phyloP scores from a whole-genome alignment of 495 filamentous ascomycete genomes.

The Talaromyces proteolyticus region DNA sequence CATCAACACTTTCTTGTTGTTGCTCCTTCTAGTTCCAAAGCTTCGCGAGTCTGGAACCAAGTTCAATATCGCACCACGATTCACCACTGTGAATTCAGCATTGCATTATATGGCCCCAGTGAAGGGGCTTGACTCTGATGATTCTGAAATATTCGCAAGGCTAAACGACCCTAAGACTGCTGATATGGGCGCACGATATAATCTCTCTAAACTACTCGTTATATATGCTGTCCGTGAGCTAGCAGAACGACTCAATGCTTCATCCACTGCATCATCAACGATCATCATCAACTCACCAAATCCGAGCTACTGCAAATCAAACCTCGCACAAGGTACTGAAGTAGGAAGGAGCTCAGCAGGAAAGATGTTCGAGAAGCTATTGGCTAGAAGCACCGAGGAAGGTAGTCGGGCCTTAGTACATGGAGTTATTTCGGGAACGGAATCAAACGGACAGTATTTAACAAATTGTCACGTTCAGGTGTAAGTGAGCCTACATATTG shows the following conservation, averaged over 20 bases:
- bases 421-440: constrained; percentile 19
- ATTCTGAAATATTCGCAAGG: constrained; percentile 13
- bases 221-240: constrained; percentile 21
- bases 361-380: constrained; percentile 12
- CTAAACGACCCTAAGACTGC: constrained; percentile 18
- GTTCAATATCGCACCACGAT: constrained; percentile 15
- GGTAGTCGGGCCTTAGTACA: constrained; percentile 30
- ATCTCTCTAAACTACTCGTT: constrained; percentile 22
- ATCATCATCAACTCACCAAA: constrained; percentile 15
- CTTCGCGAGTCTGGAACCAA: constrained; percentile 18
- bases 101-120: constrained; percentile 16
- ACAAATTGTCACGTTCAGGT: constrained; percentile 18
- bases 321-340: constrained; percentile 5
- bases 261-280: background rate
- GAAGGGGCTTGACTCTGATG: constrained; percentile 10
- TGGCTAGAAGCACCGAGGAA: constrained; percentile 30
- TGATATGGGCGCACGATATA: constrained; percentile 23
- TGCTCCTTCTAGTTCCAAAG: constrained; percentile 11
- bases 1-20: constrained; percentile 31
- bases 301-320: constrained; percentile 15
- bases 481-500: constrained; percentile 9
- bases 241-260: constrained; percentile 11
- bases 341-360: background rate
- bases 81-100: constrained; percentile 19
- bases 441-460: constrained; percentile 29